Percentiles rank a stretch among this genome's conserved stretches.
Evolutionary conservation across 768 basidiomycete genomes (phyloP).

Genomic region (Cyclocybe aegerita): DNA sequence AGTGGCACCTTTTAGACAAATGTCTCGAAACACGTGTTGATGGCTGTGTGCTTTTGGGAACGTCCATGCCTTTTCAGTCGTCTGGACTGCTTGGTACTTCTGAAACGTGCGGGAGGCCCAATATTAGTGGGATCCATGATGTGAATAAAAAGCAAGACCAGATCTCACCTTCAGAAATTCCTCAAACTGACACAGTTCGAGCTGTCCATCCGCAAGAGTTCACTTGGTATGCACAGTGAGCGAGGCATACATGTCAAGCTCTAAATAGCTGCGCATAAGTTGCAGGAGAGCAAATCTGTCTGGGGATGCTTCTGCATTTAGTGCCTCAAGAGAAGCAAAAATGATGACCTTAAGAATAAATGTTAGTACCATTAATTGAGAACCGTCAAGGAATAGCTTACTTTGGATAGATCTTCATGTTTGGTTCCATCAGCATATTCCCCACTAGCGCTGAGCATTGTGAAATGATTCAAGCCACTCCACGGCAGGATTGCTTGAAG

Average conservation of each 20-base stretch:
- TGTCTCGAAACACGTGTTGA: slow-evolving; percentile 29
- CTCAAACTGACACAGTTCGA: slow-evolving; percentile 17
- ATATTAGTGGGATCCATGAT: slow-evolving; percentile 1
- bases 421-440: slow-evolving; percentile 11
- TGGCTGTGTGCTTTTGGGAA: slow-evolving; percentile 36
- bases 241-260: too few species aligned
- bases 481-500: slow-evolving; percentile 7
- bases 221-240: slow-evolving; percentile 10
- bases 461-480: slow-evolving; percentile 10
- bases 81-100: background rate
- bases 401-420: slow-evolving; percentile 18
- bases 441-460: background rate
- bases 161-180: slow-evolving; percentile 19
- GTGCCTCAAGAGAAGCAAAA: slow-evolving; percentile 12
- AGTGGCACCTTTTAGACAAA: slow-evolving; percentile 27
- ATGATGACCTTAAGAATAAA: background rate
- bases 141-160: background rate
- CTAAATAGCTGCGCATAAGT: too few species aligned
- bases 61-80: slow-evolving; percentile 24
- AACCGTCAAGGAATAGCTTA: slow-evolving; percentile 5
- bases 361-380: background rate
- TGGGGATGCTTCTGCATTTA: too few species aligned
- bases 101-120: background rate
- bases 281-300: too few species aligned
- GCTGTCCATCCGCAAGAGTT: slow-evolving; percentile 17